Percentiles rank a stretch among this genome's conserved stretches.
Evolutionary conservation across 495 filamentous ascomycete species (phyloP).

Genomic region (Pyrenopolyporus hunteri): DNA sequence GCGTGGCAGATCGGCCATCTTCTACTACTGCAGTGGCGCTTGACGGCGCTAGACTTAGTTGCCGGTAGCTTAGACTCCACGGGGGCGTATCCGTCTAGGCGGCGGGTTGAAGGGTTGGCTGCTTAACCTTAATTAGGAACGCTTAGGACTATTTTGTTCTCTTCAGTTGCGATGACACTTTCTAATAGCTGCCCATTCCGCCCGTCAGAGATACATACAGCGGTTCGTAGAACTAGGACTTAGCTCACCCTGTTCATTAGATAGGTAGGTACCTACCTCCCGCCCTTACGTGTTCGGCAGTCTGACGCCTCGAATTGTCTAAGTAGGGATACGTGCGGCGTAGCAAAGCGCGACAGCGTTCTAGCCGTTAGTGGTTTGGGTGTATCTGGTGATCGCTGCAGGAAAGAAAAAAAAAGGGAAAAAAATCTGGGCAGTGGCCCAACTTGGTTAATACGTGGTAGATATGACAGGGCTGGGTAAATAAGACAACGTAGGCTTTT

Average conservation of each 20-base stretch:
- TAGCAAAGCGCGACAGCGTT: slow-evolving; percentile 10
- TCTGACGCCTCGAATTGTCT: slow-evolving; percentile 17
- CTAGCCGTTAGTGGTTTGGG: slow-evolving; percentile 12
- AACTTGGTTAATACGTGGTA: slow-evolving; percentile 26
- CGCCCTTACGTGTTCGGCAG: slow-evolving; percentile 17
- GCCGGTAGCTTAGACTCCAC: slow-evolving; percentile 12
- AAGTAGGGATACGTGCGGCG: slow-evolving; percentile 7
- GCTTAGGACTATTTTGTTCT: slow-evolving; percentile 18
- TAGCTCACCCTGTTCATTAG: no score
- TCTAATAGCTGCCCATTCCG: no score
- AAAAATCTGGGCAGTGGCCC: slow-evolving; percentile 18
- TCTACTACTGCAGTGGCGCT: slow-evolving; percentile 13
- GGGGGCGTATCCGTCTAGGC: neutral
- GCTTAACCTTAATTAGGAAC: slow-evolving; percentile 6
- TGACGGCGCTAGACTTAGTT: slow-evolving; percentile 4
- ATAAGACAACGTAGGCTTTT: slow-evolving; percentile 28
- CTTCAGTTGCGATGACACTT: slow-evolving; percentile 6
- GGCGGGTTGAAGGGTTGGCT: neutral
- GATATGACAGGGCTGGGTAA: slow-evolving; percentile 38
- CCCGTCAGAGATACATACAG: no score
- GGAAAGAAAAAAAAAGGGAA: no score
- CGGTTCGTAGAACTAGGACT: neutral
- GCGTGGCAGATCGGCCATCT: slow-evolving; percentile 32
- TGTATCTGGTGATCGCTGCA: slow-evolving; percentile 25
- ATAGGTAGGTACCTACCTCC: neutral